Evolutionary conservation across 1,284 basidiomycete genomes (phyloP).

Genomic region (Sanguinoderma infundibulare): DNA sequence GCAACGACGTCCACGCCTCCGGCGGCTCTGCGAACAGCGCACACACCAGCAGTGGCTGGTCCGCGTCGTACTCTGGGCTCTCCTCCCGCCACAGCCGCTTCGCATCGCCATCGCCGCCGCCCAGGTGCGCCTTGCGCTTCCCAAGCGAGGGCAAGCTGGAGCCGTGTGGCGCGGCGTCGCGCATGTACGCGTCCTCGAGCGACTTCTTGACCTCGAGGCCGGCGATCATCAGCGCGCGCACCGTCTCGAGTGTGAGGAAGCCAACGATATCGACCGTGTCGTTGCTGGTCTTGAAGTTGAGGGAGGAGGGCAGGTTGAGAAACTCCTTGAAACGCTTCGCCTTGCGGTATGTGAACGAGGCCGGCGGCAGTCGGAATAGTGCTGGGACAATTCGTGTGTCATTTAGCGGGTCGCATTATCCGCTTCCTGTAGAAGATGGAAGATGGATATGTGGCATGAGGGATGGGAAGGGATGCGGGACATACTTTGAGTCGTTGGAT

Average conservation of each 20-base stretch:
- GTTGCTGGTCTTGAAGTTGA: constrained; percentile 92
- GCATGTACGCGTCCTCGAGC: constrained; percentile 72
- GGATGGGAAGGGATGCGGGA: background rate
- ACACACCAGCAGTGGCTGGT: constrained; percentile 67
- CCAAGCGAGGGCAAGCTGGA: constrained; percentile 57
- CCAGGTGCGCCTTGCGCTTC: constrained; percentile 65
- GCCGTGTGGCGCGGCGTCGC: constrained; percentile 58
- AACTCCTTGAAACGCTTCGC: constrained; percentile 97
- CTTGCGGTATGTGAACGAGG: constrained; percentile 96
- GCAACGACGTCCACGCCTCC: constrained; percentile 76
- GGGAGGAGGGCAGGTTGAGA: constrained; percentile 84
- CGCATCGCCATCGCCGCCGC: constrained; percentile 41
- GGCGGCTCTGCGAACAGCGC: constrained; percentile 81
- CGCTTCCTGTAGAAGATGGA: constrained; percentile 65
- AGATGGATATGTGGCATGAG: background rate
- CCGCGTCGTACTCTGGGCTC: too few species aligned
- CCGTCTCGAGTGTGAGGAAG: constrained; percentile 97
- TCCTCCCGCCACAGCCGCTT: constrained; percentile 71
- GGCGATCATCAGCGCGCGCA: constrained; percentile 87
- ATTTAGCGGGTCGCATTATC: constrained; percentile 95
- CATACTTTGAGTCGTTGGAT: constrained; percentile 82
- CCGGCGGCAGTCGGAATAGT: constrained; percentile 96
- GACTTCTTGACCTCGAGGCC: constrained; percentile 83
- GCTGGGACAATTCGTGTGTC: constrained; percentile 96
- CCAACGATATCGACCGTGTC: constrained; percentile 97